Percentiles rank a stretch among this genome's conserved stretches.
These are phyloP conservation scores for Corylus heterophylla DNA, from an alignment of 306 rosid species.

Conservation along the genomic window DNA sequence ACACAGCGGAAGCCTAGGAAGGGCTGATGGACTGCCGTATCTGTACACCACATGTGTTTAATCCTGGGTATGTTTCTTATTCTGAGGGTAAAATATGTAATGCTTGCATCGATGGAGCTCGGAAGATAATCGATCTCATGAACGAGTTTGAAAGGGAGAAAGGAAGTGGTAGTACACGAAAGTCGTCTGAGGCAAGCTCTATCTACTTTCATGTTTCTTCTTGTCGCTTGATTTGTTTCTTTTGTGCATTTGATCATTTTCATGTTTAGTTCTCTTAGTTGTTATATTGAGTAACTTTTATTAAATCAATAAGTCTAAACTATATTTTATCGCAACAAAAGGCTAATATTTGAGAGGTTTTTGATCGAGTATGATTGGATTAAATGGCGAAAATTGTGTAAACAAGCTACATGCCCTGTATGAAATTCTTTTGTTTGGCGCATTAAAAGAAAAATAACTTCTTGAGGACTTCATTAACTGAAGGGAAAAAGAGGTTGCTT, in stretches of 20 bases:
- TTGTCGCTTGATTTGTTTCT: background rate
- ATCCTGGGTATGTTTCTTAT: constrained; percentile 41
- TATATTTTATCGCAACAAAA: too few species aligned
- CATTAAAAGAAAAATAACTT: too few species aligned
- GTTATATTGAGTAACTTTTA: background rate
- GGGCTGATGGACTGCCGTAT: constrained; percentile 68
- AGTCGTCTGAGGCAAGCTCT: constrained; percentile 70
- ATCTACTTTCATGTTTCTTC: constrained; percentile 20
- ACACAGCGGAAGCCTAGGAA: background rate
- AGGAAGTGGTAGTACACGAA: constrained; percentile 18
- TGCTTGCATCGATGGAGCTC: constrained; percentile 76
- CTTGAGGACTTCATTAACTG: too few species aligned
- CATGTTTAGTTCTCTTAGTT: background rate
- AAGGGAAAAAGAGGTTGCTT: too few species aligned
- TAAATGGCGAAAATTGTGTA: background rate
- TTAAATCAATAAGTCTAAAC: background rate
- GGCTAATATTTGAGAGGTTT: background rate
- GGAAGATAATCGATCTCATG: constrained; percentile 50
- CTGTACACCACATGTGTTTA: constrained; percentile 39
- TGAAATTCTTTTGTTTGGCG: background rate
- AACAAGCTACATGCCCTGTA: background rate
- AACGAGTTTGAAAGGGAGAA: constrained; percentile 44
- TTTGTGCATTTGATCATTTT: constrained; percentile 7
- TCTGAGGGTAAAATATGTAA: constrained; percentile 68
- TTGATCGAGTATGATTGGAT: background rate